A percentile compares a stretch with the other conserved stretches of the same genome.
These are phyloP conservation scores for Fusarium scirpi DNA, from an alignment of 2,329 filamentous ascomycete genomes.

Conservation along the genomic window DNA sequence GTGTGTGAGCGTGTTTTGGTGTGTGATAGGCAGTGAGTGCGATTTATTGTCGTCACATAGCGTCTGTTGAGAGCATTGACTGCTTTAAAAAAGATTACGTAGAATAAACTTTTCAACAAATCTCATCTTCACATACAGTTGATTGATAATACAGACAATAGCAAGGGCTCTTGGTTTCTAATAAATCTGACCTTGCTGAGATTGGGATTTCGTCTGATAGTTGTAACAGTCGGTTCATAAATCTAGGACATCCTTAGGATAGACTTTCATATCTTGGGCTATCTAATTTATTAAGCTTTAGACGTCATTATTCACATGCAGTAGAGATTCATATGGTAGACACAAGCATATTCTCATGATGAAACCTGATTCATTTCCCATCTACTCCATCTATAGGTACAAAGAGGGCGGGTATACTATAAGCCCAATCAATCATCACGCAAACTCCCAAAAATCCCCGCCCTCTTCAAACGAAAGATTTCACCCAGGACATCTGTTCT, in stretches of 20 bases:
- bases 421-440: slow-evolving; percentile 28
- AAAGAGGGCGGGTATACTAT: slow-evolving; percentile 15
- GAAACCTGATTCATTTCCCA: slow-evolving; percentile 33
- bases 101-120: not conserved
- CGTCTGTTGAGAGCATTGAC: not conserved
- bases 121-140: not conserved
- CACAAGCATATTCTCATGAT: not conserved
- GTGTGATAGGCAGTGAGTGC: not conserved
- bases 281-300: not conserved
- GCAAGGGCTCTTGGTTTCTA: not conserved
- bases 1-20: not conserved
- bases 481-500: slow-evolving; percentile 16
- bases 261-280: too few species aligned
- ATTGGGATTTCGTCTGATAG: not conserved
- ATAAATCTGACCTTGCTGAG: not conserved
- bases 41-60: not conserved
- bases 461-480: slow-evolving; percentile 12
- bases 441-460: slow-evolving; percentile 23
- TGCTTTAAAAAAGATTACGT: not conserved
- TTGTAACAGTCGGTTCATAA: not conserved
- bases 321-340: too few species aligned
- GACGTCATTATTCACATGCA: not conserved
- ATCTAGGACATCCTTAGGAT: not conserved
- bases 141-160: not conserved
- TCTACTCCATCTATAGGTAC: slow-evolving; percentile 43